Evolutionary conservation across 441 rosid genomes (phyloP).

Genomic region (Theobroma grandiflorum): DNA sequence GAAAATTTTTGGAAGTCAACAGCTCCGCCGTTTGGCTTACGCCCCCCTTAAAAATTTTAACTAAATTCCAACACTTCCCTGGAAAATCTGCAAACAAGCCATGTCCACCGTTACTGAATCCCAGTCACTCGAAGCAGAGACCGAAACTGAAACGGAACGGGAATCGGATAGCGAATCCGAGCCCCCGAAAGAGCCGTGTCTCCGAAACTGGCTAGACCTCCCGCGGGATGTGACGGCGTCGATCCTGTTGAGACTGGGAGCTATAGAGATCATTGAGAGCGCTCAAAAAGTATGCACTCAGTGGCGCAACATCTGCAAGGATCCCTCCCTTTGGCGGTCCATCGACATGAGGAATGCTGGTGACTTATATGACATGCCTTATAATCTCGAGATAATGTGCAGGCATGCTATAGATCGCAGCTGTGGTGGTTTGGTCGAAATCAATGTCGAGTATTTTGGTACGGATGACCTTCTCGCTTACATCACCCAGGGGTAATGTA

Average conservation of each 20-base stretch:
- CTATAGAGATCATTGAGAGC: slow-evolving; percentile 41
- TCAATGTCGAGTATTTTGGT: slow-evolving; percentile 45
- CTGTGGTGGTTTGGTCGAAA: slow-evolving; percentile 44
- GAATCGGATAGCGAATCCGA: neutral
- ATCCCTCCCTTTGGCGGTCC: slow-evolving; percentile 65
- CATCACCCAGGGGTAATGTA: slow-evolving; percentile 48
- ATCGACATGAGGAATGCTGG: slow-evolving; percentile 44
- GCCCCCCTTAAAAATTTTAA: too few relatives aligned
- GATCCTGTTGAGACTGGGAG: slow-evolving; percentile 46
- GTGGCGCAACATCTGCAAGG: slow-evolving; percentile 61
- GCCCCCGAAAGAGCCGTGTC: neutral
- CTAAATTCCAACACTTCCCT: too few relatives aligned
- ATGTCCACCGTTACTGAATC: neutral
- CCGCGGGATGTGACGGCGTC: slow-evolving; percentile 51
- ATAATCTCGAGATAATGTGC: slow-evolving; percentile 42
- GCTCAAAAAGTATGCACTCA: slow-evolving; percentile 59
- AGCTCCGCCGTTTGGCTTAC: too few relatives aligned
- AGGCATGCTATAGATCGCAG: slow-evolving; percentile 61
- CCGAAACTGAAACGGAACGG: neutral
- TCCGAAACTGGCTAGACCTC: slow-evolving; percentile 59
- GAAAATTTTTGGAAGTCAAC: too few relatives aligned
- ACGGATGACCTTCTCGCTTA: slow-evolving; percentile 50
- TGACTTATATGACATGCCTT: slow-evolving; percentile 7
- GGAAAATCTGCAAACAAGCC: neutral
- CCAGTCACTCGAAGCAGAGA: neutral